Conservation (phyloP, 2,329 filamentous ascomycete species). For the Trichoderma semiorbis region DNA sequence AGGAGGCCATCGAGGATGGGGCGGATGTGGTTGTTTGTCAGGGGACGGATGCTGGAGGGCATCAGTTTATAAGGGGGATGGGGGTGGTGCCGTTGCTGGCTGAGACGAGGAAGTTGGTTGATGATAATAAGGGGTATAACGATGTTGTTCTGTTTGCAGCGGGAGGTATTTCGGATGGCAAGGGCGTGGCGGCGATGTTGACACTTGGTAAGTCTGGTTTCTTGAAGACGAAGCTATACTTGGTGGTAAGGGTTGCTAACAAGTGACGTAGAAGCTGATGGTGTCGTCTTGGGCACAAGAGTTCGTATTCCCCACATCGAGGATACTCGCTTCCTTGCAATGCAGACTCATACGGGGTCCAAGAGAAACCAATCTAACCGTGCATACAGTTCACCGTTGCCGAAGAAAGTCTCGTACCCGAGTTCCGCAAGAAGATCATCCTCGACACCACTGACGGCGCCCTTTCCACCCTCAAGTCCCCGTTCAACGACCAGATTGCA, state of each 20-base stretch:
- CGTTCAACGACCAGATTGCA: slow-evolving; percentile 41
- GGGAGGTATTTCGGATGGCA: slow-evolving; percentile 56
- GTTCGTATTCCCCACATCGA: slow-evolving; percentile 25
- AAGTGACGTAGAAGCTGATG: slow-evolving; percentile 38
- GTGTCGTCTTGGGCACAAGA: slow-evolving; percentile 43
- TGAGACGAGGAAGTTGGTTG: slow-evolving; percentile 50
- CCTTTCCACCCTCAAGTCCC: slow-evolving; percentile 44
- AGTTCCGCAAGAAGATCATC: slow-evolving; percentile 39
- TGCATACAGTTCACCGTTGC: slow-evolving; percentile 40
- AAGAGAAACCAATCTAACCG: neutral
- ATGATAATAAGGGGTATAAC: slow-evolving; percentile 32
- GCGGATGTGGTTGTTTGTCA: slow-evolving; percentile 60
- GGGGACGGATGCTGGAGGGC: slow-evolving; percentile 62
- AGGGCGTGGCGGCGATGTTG: slow-evolving; percentile 53
- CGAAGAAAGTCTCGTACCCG: slow-evolving; percentile 41
- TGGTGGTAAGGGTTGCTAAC: slow-evolving; percentile 5
- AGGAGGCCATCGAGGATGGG: slow-evolving; percentile 45
- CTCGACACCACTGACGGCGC: slow-evolving; percentile 43
- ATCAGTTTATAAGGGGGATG: slow-evolving; percentile 53
- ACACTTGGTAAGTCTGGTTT: slow-evolving; percentile 43
- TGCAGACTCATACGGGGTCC: no score
- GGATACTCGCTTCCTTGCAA: no score
- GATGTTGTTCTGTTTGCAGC: slow-evolving; percentile 49
- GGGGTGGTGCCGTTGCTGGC: slow-evolving; percentile 56
- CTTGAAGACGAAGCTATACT: neutral